Base-by-base conservation (phyloP, 371 early-diverging fungal species). In the Syncephalastrum racemosum region DNA sequence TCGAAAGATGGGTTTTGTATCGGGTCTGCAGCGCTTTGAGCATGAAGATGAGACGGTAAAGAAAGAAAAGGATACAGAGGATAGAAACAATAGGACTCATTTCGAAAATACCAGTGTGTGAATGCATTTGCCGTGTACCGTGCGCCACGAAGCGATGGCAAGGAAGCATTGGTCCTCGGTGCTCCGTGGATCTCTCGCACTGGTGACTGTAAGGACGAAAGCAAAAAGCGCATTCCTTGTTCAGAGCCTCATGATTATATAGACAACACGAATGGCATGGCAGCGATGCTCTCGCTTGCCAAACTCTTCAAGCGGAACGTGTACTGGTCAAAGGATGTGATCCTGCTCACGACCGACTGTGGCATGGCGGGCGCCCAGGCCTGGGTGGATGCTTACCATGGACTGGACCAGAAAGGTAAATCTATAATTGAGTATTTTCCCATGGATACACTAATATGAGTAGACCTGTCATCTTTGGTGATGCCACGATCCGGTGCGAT, bases 331-430 rank as follows among this genome's bases (percentile, higher is more conserved):
- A 94, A 95, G 68, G 97, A 96, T 65, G 79, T 96, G 19, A 84
- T 98, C 12, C 81, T 97, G 46, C 69, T 97, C 5, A 83, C 95
- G 1, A 82, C 93, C 4, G 93, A 94, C 63, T 76, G 85, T 4
- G 89, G 84, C 14, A 78, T 81, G 19, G 57, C 68, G 2, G 96
- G 96, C 3, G 84, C 89, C 5, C 88, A 91, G 51, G 87, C 89
- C 6, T 98, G 95, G 95, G 73, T 97, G n/a, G 81, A 87, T 45
- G 91, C 92, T 1, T 96, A 98, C 69, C 96, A 96, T 67, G 92
- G 92, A 20, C 67, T 71, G 12, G 67, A 62, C 10, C 57, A 70
- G 14, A 31, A 66, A 24, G 72, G 78, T 77, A 62, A 48, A 50
- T 36, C n/a, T n/a, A 53, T 42, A n/a, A 13, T 24, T 39, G 15